Evolutionary conservation across 2,329 filamentous ascomycete genomes (phyloP).

Genomic region (Apiospora aurea): DNA sequence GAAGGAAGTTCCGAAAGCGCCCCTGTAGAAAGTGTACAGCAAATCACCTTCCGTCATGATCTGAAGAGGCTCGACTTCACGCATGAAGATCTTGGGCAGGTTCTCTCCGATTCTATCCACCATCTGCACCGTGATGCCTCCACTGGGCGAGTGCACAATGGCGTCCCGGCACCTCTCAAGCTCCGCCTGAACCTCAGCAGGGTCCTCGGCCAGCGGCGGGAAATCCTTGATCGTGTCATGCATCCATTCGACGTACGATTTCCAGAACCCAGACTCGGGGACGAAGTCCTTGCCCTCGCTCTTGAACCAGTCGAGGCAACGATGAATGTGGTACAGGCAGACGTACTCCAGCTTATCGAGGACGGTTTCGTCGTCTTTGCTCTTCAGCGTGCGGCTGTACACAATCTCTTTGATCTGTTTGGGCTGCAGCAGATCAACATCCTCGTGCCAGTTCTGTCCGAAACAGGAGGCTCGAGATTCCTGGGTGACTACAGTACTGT

Average conservation of each 20-base stretch:
- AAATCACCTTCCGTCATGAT: constrained; percentile 13
- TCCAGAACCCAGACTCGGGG: constrained; percentile 7
- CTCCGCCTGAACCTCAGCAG: constrained; percentile 2
- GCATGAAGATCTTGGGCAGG: constrained; percentile 18
- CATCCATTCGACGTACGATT: constrained; percentile 20
- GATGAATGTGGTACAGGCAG: constrained; percentile 4
- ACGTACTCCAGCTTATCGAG: constrained; percentile 10
- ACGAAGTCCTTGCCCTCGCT: constrained; percentile 2
- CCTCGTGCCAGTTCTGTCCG: constrained; percentile 9
- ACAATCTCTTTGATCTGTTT: constrained; percentile 14
- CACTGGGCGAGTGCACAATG: constrained; percentile 17
- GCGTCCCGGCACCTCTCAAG: constrained; percentile 10
- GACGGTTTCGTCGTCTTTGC: constrained; percentile 1
- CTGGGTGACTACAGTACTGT: neutral
- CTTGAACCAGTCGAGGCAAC: constrained; percentile 13
- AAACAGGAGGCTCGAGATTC: constrained; percentile 10
- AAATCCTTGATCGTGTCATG: constrained; percentile 21
- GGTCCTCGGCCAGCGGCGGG: constrained; percentile 12
- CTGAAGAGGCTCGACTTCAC: constrained; percentile 15
- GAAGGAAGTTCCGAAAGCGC: constrained; percentile 14
- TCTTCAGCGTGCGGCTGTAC: constrained; percentile 11
- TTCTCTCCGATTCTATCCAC: constrained; percentile 18
- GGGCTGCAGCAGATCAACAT: neutral
- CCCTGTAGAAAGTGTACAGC: constrained; percentile 18
- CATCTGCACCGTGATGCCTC: constrained; percentile 16